phyloP scores from a whole-genome alignment of 1,139 yeast genomes.

The Yamadazyma spencermartinsiae region DNA sequence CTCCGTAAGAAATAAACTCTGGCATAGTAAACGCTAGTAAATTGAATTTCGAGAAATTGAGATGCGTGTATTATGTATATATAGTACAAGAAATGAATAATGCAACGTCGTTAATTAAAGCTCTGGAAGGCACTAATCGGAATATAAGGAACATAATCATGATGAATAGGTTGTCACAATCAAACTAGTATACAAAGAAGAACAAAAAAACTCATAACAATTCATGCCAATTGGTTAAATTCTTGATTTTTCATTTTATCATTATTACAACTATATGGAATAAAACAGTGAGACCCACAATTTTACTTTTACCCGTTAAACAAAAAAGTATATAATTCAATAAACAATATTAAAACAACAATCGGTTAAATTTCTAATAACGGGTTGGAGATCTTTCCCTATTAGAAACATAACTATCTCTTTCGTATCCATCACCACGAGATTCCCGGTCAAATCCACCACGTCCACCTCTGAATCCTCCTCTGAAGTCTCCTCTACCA shows the following conservation, averaged over 20 bases:
- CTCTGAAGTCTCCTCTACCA: constrained; percentile 40
- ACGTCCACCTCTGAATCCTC: constrained; percentile 41
- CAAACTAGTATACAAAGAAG: no score
- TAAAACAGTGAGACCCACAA: constrained; percentile 3
- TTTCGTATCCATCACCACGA: constrained; percentile 35
- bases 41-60: not conserved
- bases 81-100: not conserved
- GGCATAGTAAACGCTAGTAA: not conserved
- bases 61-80: not conserved
- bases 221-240: not conserved
- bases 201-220: no score
- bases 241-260: not conserved
- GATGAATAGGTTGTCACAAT: no score
- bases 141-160: no score
- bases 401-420: constrained; percentile 34
- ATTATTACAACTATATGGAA: constrained; percentile 4
- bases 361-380: constrained; percentile 24
- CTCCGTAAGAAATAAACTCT: constrained; percentile 20
- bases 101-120: no score
- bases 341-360: constrained; percentile 1
- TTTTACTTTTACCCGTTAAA: constrained; percentile 3
- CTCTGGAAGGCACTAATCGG: no score
- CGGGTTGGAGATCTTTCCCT: constrained; percentile 53
- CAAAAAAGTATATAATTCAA: constrained; percentile 1
- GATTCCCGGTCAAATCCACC: constrained; percentile 36